Conservation (phyloP, 2,329 filamentous ascomycete species). For the Ophiostoma novo-ulmi region DNA sequence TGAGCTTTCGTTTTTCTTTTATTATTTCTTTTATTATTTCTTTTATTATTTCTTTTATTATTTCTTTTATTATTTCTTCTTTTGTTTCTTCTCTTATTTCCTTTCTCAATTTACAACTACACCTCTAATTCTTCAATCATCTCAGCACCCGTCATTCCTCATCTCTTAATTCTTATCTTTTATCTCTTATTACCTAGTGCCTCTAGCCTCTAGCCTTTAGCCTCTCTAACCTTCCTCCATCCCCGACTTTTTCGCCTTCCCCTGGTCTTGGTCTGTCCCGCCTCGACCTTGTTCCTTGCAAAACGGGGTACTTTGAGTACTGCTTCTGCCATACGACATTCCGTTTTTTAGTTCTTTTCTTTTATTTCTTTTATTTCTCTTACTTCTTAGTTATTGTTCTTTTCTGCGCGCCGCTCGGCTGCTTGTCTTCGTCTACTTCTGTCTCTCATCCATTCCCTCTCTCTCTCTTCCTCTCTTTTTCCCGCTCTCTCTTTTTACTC, state of each 20-base stretch:
- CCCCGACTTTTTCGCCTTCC: constrained; percentile 14
- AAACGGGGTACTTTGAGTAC: background rate
- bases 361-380: background rate
- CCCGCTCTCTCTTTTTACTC: background rate
- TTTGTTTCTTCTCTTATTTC: background rate
- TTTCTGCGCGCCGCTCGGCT: background rate
- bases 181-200: background rate
- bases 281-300: constrained; percentile 9
- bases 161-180: constrained; percentile 1
- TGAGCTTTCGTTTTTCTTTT: background rate
- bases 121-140: background rate
- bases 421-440: constrained; percentile 11
- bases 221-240: background rate
- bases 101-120: background rate
- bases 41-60: background rate
- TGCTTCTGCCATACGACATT: background rate
- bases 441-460: background rate
- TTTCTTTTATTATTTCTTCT: background rate
- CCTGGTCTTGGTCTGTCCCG: constrained; percentile 9
- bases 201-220: background rate
- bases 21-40: background rate
- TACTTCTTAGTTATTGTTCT: background rate
- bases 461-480: background rate
- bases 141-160: background rate
- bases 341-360: background rate